Evolutionary conservation across 2,329 filamentous ascomycete species (phyloP), one percentile per base, ranked within the genome.

Genomic region (Epichloe gansuensis): DNA sequence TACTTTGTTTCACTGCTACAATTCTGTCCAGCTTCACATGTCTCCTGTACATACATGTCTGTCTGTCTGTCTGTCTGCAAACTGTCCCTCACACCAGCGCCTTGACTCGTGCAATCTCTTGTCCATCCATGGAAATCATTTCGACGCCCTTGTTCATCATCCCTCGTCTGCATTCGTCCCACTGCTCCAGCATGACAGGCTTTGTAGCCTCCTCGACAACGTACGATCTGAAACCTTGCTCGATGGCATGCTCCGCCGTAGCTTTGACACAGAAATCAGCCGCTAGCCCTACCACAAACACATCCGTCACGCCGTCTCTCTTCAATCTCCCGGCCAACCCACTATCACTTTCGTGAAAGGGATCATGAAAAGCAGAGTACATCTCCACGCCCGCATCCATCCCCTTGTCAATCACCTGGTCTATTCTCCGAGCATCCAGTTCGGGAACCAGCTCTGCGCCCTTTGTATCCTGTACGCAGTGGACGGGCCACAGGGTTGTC

Each of bases 321-420:
- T 66, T 74, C 58, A 98, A 66, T 47, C 73, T 62, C 1, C 63
- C 69, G 1, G 75, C 76, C 27, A 97, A 71, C 13, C 82, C 82
- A 60, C 78, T 83, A 60, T 83, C 80, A 27, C 71, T 72, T 13
- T 85, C 72, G 35, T 69, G 70, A 60, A 96, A 91, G 0, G 87
- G 86, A 63, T 90, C 87, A 55, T 84, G 84, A 61, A 98, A 97
- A 0, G 85, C 89, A 55, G 85, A 91, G 69, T 96, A 97, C 86
- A 96, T 95, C 68, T 98, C 93, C 2, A 95, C 78, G 44, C 77
- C 72, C 44, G 74, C 65, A 63, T 89, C 76, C 63, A 74, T 77
- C 11, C 93, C 93, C 71, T 98, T 98, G 58, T 86, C 77, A 13
- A 96, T 70, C 31, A 89, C 71, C 38, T 68, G 59, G 58, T 91